phyloP scores from a whole-genome alignment of 2,329 filamentous ascomycete species.

The Pezicula neosporulosa region DNA sequence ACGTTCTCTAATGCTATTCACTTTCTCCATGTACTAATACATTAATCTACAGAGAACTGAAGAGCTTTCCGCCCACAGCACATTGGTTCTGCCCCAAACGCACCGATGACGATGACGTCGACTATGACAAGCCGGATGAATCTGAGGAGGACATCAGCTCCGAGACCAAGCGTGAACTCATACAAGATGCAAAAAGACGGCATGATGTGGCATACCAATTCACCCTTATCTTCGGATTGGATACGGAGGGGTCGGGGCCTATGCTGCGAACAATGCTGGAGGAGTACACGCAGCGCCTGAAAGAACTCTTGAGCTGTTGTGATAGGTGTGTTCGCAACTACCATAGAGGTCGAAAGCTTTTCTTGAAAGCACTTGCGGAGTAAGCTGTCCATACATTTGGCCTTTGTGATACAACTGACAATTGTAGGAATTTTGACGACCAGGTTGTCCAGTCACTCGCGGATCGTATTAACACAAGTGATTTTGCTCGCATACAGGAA shows the following conservation, averaged over 20 bases:
- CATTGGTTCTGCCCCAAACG: constrained; percentile 69
- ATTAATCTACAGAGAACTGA: constrained; percentile 20
- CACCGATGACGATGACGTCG: constrained; percentile 57
- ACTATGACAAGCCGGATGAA: constrained; percentile 55
- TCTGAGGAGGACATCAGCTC: constrained; percentile 44
- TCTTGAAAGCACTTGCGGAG: constrained; percentile 61
- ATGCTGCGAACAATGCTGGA: constrained; percentile 45
- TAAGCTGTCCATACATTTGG: constrained; percentile 30
- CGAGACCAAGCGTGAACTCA: constrained; percentile 48
- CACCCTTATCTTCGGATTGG: constrained; percentile 66
- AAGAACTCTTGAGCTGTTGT: constrained; percentile 58
- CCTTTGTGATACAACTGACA: constrained; percentile 5
- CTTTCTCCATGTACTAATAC: constrained; percentile 6
- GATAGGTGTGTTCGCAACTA: constrained; percentile 71
- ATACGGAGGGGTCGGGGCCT: constrained; percentile 49
- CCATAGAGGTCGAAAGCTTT: constrained; percentile 63
- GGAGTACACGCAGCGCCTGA: constrained; percentile 55
- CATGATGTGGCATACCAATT: constrained; percentile 63
- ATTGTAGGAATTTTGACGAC: constrained; percentile 36
- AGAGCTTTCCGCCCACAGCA: constrained; percentile 32
- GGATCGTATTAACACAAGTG: constrained; percentile 54
- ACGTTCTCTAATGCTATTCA: not conserved
- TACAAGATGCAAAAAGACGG: constrained; percentile 52
- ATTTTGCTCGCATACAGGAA: constrained; percentile 57
- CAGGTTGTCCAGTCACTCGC: constrained; percentile 49